Evolutionary conservation across 805 yeast species (phyloP).

Genomic region (Candida namnaoensis): DNA sequence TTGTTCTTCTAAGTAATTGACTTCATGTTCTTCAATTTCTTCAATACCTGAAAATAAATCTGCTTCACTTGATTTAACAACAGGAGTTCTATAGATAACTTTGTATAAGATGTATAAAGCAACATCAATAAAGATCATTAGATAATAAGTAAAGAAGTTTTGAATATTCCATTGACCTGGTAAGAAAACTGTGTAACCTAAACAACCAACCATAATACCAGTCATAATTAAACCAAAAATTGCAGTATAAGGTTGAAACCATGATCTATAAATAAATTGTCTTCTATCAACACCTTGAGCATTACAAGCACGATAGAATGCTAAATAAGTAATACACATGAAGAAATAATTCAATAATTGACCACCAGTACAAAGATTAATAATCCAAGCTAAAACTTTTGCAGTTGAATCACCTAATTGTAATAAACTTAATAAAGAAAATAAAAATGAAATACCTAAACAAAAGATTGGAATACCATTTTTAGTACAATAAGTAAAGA

Average conservation of each 20-base stretch:
- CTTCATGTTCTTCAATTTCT: slow-evolving; percentile 54
- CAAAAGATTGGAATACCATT: slow-evolving; percentile 69
- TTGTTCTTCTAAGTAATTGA: slow-evolving; percentile 9
- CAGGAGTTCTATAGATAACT: slow-evolving; percentile 33
- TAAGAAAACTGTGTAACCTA: slow-evolving; percentile 66
- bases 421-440: slow-evolving; percentile 60
- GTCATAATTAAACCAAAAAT: slow-evolving; percentile 36
- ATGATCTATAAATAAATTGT: slow-evolving; percentile 37
- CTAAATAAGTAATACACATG: slow-evolving; percentile 50
- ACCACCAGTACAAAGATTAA: slow-evolving; percentile 59
- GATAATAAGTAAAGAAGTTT: slow-evolving; percentile 59
- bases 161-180: slow-evolving; percentile 62
- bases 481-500: slow-evolving; percentile 50
- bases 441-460: slow-evolving; percentile 42
- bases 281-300: slow-evolving; percentile 38
- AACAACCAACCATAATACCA: slow-evolving; percentile 42
- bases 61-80: slow-evolving; percentile 36
- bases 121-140: slow-evolving; percentile 57
- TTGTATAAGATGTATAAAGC: slow-evolving; percentile 41
- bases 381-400: slow-evolving; percentile 63
- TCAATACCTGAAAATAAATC: slow-evolving; percentile 46
- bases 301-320: slow-evolving; percentile 52
- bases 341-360: slow-evolving; percentile 52
- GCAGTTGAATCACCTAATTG: slow-evolving; percentile 52
- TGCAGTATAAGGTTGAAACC: slow-evolving; percentile 54